Evolutionary conservation across 768 basidiomycete genomes (phyloP), one percentile per base, ranked within the genome.

Genomic region (Tylopilus subfusipes): DNA sequence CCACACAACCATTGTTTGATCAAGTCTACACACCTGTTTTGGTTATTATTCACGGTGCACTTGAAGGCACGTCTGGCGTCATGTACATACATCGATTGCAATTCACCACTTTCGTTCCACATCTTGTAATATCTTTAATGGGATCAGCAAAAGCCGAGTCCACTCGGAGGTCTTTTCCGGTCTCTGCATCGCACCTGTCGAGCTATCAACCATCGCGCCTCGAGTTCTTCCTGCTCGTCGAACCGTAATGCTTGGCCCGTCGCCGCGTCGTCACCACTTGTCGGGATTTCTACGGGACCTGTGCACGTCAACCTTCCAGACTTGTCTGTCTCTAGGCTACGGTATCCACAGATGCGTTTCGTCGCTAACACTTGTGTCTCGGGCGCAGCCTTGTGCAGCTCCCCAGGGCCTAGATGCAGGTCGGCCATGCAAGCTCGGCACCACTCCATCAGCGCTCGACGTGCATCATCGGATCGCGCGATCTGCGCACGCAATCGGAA

Each of bases 391-490:
- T 6, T 6, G 18, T 25, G 7, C 24, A 2, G n/a, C 6, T 29
- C 49, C 6, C 5, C 40, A 38, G 42, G 25, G 21, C 31, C 21
- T n/a, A 25, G 1, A 13, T 24, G 33, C 12, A 30, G 27, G 29
- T 48, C 48, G 14, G 12, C 24, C 27, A 19, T 43, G 40, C 47
- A 49, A 18, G 29, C 10, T 29, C 48, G 47, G 21, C 59, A 64
- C 56, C 63, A 61, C 11, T 49, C 31, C 42, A 56, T 52, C 40
- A 64, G 34, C 25, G 27, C 29, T 25, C 44, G 52, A n/a, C 50
- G 11, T 3, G 21, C 24, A 14, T 36, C 50, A 18, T 64, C 50
- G 16, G 29, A 51, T 45, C 25, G 59, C 7, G 7, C 19, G 22
- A 64, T 36, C 30, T 47, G 54, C 16, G 42, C 33, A 16, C 59